Conservation (phyloP, 495 filamentous ascomycete genomes). For the Aspergillus heteromorphus region DNA sequence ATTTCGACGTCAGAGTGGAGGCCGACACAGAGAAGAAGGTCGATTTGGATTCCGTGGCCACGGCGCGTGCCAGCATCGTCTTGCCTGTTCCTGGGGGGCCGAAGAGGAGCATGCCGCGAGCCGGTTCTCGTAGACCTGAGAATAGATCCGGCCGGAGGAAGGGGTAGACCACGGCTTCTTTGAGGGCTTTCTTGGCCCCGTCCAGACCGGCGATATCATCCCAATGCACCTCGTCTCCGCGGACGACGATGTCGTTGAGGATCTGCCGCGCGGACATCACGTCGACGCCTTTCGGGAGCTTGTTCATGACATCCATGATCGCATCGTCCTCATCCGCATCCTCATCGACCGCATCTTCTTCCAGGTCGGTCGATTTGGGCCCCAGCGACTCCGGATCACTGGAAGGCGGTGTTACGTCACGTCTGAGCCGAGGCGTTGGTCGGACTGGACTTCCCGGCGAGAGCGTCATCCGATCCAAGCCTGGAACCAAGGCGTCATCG, state of each 20-base stretch:
- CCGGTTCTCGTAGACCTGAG: slow-evolving; percentile 89
- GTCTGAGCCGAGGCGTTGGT: slow-evolving; percentile 20
- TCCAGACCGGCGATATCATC: slow-evolving; percentile 89
- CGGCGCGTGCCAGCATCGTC: slow-evolving; percentile 94
- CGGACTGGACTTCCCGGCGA: slow-evolving; percentile 21
- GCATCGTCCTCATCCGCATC: slow-evolving; percentile 41
- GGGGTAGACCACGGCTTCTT: slow-evolving; percentile 96
- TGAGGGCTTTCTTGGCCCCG: slow-evolving; percentile 83
- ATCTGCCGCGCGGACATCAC: slow-evolving; percentile 80
- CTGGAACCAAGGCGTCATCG: slow-evolving; percentile 25
- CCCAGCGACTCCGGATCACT: slow-evolving; percentile 40
- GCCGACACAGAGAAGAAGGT: slow-evolving; percentile 98
- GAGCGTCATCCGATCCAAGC: slow-evolving; percentile 24
- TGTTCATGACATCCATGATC: slow-evolving; percentile 60
- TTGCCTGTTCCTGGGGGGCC: slow-evolving; percentile 96
- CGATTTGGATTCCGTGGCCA: slow-evolving; percentile 89
- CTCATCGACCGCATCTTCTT: slow-evolving; percentile 33
- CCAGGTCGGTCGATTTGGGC: slow-evolving; percentile 22
- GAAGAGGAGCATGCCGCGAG: slow-evolving; percentile 92
- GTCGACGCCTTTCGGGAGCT: slow-evolving; percentile 76
- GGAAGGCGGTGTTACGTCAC: slow-evolving; percentile 37
- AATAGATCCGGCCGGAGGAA: slow-evolving; percentile 96
- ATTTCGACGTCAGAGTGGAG: slow-evolving; percentile 91
- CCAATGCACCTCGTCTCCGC: slow-evolving; percentile 95
- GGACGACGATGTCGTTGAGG: slow-evolving; percentile 90